Evolutionary conservation across 352 stramenopile species (phyloP).

Genomic region (Pythium folliculosum): DNA sequence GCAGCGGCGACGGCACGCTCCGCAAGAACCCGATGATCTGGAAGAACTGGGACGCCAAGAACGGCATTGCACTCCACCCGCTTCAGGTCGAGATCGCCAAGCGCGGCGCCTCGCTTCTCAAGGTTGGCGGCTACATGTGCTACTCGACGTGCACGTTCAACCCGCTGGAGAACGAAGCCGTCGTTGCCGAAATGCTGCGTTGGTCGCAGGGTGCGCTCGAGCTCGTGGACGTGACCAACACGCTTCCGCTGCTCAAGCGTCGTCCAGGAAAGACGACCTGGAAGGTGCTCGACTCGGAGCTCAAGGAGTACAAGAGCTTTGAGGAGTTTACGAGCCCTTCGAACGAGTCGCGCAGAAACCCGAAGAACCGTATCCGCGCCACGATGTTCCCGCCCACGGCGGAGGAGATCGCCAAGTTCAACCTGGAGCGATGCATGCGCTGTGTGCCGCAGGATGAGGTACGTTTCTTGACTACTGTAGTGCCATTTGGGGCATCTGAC

Average conservation of each 20-base stretch:
- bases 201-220: slow-evolving; percentile 89
- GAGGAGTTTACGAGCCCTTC: slow-evolving; percentile 59
- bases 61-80: slow-evolving; percentile 91
- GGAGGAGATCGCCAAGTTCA: slow-evolving; percentile 68
- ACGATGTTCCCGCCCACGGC: slow-evolving; percentile 91
- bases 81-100: slow-evolving; percentile 96
- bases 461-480: neutral
- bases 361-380: slow-evolving; percentile 75
- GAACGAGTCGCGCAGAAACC: slow-evolving; percentile 66
- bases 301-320: slow-evolving; percentile 80
- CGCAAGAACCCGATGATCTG: slow-evolving; percentile 98
- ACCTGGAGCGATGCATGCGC: slow-evolving; percentile 95
- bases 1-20: slow-evolving; percentile 97
- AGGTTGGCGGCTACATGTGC: slow-evolving; percentile 93
- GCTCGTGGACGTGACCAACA: slow-evolving; percentile 89
- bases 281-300: slow-evolving; percentile 91
- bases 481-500: no score
- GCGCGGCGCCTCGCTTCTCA: slow-evolving; percentile 90
- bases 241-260: slow-evolving; percentile 82
- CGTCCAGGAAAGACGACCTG: slow-evolving; percentile 89
- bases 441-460: slow-evolving; percentile 97
- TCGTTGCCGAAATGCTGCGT: slow-evolving; percentile 96
- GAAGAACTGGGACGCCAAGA: slow-evolving; percentile 93
- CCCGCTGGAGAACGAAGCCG: slow-evolving; percentile 99
- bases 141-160: slow-evolving; percentile 99